Conservation (phyloP, 257 asterid genomes). For the Ocimum tenuiflorum region DNA sequence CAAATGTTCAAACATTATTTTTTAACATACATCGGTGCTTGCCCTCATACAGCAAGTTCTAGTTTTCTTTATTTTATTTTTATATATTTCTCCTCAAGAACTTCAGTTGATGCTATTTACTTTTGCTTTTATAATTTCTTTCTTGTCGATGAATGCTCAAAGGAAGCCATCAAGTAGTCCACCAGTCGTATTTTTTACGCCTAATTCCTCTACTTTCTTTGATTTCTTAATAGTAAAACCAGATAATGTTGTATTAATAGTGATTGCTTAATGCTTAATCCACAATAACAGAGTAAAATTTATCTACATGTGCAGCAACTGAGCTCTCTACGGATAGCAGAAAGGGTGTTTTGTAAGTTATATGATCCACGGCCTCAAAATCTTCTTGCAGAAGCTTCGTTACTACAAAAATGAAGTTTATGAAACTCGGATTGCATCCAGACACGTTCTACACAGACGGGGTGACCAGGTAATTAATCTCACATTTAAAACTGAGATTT, state of each 20-base stretch:
- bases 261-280: too few species aligned
- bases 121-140: too few species aligned
- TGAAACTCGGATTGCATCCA: constrained; percentile 64
- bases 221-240: too few species aligned
- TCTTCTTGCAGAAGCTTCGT: not conserved
- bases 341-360: not conserved
- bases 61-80: too few species aligned
- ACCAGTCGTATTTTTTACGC: too few species aligned
- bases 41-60: not conserved
- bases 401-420: constrained; percentile 45
- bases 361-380: not conserved
- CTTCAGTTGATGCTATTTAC: too few species aligned
- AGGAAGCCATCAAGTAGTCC: too few species aligned
- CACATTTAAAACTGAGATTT: not conserved
- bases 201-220: too few species aligned
- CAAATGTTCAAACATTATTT: not conserved
- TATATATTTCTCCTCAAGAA: too few species aligned
- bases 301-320: not conserved
- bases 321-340: not conserved
- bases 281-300: too few species aligned
- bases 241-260: too few species aligned
- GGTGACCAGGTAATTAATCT: constrained; percentile 41
- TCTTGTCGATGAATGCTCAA: too few species aligned
- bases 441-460: constrained; percentile 60
- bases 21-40: not conserved